These are phyloP conservation scores for Mortierella sp. DNA, from an alignment of 371 early-diverging fungal genomes.

Conservation along the genomic window DNA sequence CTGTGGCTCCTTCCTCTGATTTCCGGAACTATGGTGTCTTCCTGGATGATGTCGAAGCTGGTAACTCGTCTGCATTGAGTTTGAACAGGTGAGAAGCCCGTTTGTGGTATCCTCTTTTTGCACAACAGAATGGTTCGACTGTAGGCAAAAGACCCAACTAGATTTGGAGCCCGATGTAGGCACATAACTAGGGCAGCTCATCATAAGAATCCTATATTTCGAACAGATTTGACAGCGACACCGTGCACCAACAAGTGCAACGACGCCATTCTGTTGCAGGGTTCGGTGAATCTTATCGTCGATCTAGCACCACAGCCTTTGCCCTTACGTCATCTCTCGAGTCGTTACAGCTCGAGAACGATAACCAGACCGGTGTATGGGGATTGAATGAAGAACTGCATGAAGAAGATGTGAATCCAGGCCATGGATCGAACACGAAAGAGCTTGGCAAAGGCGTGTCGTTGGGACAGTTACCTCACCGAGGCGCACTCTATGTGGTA, in stretches of 20 bases:
- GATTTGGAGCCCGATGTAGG: too few relatives aligned
- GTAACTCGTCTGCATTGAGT: neutral
- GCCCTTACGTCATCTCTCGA: conserved; percentile 43
- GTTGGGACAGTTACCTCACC: conserved; percentile 60
- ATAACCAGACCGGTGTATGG: conserved; percentile 20
- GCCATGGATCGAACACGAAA: conserved; percentile 8
- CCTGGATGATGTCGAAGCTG: conserved; percentile 25
- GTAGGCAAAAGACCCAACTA: too few relatives aligned
- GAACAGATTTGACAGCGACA: conserved; percentile 11
- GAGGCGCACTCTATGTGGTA: conserved; percentile 77
- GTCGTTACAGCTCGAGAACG: conserved; percentile 25
- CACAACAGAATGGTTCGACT: too few relatives aligned
- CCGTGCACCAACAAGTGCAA: conserved; percentile 34
- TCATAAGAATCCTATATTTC: conserved; percentile 17
- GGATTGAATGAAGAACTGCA: conserved; percentile 47
- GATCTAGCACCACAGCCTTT: conserved; percentile 20
- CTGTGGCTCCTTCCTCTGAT: conserved; percentile 48
- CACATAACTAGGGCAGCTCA: too few relatives aligned
- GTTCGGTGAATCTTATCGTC: conserved; percentile 47
- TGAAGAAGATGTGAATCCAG: conserved; percentile 39
- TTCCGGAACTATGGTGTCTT: conserved; percentile 40
- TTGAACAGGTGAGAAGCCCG: conserved; percentile 9
- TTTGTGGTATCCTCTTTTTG: too few relatives aligned
- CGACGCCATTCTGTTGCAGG: conserved; percentile 63
- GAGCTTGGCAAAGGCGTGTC: conserved; percentile 64